Percentiles rank a stretch among this genome's conserved stretches.
Evolutionary conservation across 768 basidiomycete species (phyloP).

Genomic region (Suillus lakei): DNA sequence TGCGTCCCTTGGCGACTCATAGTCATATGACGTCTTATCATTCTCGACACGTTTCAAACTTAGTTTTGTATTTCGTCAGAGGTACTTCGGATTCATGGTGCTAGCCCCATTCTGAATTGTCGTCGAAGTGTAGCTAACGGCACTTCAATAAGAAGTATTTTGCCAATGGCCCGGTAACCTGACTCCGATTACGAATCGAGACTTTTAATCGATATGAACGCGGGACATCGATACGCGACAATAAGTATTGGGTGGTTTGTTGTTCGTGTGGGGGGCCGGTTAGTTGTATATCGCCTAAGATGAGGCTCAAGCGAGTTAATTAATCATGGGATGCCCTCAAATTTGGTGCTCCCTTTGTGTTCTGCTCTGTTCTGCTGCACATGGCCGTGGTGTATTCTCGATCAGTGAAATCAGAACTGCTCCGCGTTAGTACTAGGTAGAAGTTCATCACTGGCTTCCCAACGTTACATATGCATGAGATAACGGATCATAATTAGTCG

Average conservation of each 20-base stretch:
- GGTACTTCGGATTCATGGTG: not conserved
- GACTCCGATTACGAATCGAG: not conserved
- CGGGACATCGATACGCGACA: slow-evolving; percentile 26
- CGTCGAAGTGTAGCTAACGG: not conserved
- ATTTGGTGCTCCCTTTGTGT: not conserved
- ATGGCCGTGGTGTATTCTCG: not conserved
- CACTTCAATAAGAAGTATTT: not conserved
- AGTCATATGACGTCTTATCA: not conserved
- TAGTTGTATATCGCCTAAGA: not conserved
- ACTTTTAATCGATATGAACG: slow-evolving; percentile 31
- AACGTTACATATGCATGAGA: not conserved
- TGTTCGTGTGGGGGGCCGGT: not conserved
- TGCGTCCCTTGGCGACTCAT: not conserved
- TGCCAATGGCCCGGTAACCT: not conserved
- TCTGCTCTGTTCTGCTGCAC: not conserved
- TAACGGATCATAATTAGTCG: not conserved
- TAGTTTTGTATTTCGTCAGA: not conserved
- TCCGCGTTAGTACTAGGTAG: not conserved
- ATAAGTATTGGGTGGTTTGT: not conserved
- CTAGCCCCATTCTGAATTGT: not conserved
- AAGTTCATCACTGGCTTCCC: not conserved
- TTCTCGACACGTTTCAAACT: not conserved
- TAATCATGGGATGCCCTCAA: not conserved
- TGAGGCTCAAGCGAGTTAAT: not conserved
- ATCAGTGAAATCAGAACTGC: not conserved